Conservation (phyloP, 352 stramenopile species). For the Globisporangium cystogenes region DNA sequence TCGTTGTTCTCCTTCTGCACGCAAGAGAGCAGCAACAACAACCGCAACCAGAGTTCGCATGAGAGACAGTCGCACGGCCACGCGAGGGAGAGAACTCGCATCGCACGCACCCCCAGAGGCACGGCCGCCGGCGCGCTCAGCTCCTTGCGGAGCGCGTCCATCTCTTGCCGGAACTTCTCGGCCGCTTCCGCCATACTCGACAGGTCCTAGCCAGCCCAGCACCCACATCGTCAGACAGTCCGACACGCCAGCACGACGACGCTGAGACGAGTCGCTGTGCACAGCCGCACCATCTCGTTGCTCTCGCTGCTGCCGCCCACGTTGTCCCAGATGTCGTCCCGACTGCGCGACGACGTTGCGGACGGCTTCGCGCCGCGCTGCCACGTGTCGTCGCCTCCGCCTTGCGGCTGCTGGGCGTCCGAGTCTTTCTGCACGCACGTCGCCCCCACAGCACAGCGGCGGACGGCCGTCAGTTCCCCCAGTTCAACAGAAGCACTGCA, state of each 20-base stretch:
- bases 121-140: slow-evolving; percentile 22
- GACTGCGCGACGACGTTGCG: slow-evolving; percentile 19
- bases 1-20: slow-evolving; percentile 42
- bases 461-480: no score
- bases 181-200: slow-evolving; percentile 74
- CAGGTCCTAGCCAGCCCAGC: slow-evolving; percentile 43
- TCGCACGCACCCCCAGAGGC: slow-evolving; percentile 21
- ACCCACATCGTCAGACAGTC: slow-evolving; percentile 5
- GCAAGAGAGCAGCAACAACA: slow-evolving; percentile 9
- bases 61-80: neutral
- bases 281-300: slow-evolving; percentile 52
- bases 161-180: slow-evolving; percentile 81
- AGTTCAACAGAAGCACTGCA: no score
- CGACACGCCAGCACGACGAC: neutral
- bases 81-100: neutral
- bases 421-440: slow-evolving; percentile 17
- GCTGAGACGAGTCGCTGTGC: neutral
- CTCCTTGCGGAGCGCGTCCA: slow-evolving; percentile 77
- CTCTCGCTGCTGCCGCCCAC: slow-evolving; percentile 38
- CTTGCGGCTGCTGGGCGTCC: slow-evolving; percentile 12
- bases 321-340: slow-evolving; percentile 78
- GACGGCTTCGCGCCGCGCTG: slow-evolving; percentile 41
- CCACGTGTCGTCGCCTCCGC: slow-evolving; percentile 46
- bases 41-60: neutral
- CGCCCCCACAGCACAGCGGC: neutral